Percentiles rank a stretch among this genome's conserved stretches.
Evolutionary conservation across 768 basidiomycete genomes (phyloP).

Genomic region (Inosperma sp.): DNA sequence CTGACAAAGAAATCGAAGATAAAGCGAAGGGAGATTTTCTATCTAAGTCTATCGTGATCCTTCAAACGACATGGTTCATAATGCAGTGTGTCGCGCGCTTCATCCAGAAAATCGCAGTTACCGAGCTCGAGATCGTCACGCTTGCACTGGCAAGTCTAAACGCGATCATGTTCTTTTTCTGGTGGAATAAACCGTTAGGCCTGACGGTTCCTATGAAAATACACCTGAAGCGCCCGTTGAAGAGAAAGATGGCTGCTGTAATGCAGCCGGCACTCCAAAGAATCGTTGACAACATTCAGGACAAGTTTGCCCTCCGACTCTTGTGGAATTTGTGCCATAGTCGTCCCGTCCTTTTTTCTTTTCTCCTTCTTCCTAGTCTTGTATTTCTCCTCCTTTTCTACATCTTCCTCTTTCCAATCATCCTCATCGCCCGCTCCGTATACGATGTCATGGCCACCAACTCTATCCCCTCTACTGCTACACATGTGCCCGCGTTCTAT

Average conservation of each 20-base stretch:
- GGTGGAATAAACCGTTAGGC: constrained; percentile 14
- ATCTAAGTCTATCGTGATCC: constrained; percentile 4
- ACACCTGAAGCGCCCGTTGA: neutral
- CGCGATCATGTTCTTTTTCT: constrained; percentile 6
- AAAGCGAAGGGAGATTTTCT: constrained; percentile 12
- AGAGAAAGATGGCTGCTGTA: neutral
- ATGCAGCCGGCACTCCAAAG: too few species aligned
- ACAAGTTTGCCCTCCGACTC: neutral
- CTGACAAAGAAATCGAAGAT: constrained; percentile 10
- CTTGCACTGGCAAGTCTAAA: constrained; percentile 10
- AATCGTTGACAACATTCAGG: too few species aligned
- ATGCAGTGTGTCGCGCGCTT: constrained; percentile 1
- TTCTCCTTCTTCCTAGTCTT: neutral
- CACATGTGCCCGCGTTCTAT: constrained; percentile 3
- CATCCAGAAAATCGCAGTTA: constrained; percentile 1
- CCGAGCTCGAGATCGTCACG: constrained; percentile 12
- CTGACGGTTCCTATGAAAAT: neutral
- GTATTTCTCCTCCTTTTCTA: neutral
- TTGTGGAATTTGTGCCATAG: neutral
- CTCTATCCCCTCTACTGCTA: neutral
- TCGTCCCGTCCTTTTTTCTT: neutral
- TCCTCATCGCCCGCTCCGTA: neutral
- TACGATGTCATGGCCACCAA: neutral
- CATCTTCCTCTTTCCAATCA: neutral
- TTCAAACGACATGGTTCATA: constrained; percentile 14